Conservation (phyloP, 306 rosid species). For the Psophocarpus tetragonolobus region DNA sequence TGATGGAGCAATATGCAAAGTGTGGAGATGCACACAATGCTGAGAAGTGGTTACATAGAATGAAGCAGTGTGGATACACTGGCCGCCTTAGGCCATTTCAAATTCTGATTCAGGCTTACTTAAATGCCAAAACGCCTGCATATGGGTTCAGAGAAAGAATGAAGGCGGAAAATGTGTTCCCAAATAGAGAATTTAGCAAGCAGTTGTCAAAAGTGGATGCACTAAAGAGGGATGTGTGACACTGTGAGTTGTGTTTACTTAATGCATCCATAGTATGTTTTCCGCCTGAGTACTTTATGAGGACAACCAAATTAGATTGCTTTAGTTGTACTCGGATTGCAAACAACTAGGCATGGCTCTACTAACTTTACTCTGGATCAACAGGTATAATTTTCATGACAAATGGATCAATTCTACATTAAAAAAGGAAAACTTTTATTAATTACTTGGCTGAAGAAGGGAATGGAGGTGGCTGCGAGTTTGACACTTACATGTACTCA, state of each 20-base stretch:
- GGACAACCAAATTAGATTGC: not conserved
- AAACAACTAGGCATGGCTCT: too few species aligned
- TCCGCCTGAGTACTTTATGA: not conserved
- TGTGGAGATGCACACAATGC: not conserved
- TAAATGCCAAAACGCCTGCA: not conserved
- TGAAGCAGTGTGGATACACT: constrained; percentile 10
- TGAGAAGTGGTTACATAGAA: constrained; percentile 6
- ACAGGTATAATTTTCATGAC: not conserved
- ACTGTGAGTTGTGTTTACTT: not conserved
- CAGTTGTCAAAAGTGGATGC: not conserved
- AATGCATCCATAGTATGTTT: not conserved
- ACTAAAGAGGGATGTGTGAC: not conserved
- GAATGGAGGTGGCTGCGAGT: not conserved
- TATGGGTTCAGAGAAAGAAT: not conserved
- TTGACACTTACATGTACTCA: not conserved
- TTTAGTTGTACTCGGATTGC: too few species aligned
- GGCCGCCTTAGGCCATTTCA: not conserved
- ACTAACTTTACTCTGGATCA: too few species aligned
- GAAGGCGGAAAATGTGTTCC: not conserved
- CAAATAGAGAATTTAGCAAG: not conserved
- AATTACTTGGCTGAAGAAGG: not conserved
- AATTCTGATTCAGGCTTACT: not conserved
- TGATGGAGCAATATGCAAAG: not conserved
- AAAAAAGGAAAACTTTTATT: not conserved
- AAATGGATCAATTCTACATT: not conserved